Evolutionary conservation across 192 early-diverging fungal species (phyloP).

Genomic region (Linnemannia hyalina): DNA sequence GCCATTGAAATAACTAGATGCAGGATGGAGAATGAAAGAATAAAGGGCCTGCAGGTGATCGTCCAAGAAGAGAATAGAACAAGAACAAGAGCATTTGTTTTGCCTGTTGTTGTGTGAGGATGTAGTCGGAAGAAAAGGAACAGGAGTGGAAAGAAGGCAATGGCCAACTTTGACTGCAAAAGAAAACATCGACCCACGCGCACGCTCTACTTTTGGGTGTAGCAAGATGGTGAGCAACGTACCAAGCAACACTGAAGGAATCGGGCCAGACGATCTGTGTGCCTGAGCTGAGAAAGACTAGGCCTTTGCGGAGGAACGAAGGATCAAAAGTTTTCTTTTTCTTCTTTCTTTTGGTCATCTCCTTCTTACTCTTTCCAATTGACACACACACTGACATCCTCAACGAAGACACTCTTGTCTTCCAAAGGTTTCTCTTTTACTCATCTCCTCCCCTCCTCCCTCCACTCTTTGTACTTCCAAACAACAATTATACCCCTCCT

Average conservation of each 20-base stretch:
- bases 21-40: not conserved
- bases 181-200: not conserved
- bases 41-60: no score
- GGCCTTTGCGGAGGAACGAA: not conserved
- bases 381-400: not conserved
- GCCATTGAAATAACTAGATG: not conserved
- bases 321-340: not conserved
- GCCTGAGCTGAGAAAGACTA: not conserved
- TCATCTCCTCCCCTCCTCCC: not conserved
- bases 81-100: no score
- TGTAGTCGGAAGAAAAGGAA: not conserved
- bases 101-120: not conserved
- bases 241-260: not conserved
- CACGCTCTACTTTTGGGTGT: not conserved
- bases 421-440: no score
- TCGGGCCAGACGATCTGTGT: not conserved
- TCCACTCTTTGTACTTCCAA: slow-evolving; percentile 5
- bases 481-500: not conserved
- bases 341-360: not conserved
- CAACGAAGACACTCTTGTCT: no score
- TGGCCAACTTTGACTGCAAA: no score
- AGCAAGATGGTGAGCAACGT: not conserved
- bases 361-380: not conserved
- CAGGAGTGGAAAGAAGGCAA: no score
- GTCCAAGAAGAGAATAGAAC: no score